Evolutionary conservation across 257 asterid genomes (phyloP), one percentile per base, ranked within the genome.

Genomic region (Petunia secreta): DNA sequence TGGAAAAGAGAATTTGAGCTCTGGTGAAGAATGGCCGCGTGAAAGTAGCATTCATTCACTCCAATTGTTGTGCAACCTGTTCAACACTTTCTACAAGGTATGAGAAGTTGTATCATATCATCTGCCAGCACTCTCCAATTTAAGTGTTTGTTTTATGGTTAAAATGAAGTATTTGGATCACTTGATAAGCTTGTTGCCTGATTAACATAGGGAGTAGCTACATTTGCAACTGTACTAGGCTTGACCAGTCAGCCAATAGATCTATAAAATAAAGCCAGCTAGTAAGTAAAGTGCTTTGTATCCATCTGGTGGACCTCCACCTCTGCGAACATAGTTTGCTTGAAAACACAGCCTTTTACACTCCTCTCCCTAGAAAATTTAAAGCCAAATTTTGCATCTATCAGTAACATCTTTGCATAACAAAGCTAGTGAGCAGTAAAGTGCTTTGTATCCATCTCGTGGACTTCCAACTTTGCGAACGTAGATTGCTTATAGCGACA

Each of bases 61-160:
- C 53, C 98, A 96, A 89, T 81, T 96, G 87, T 80, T 96, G 63
- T 96, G 99, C 90, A 94, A 96, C 84, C 99, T 96, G 77, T 96
- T 96, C 88, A 96, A 94, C 90, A 91, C 95, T 36, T 96, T 96
- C 82, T 96, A 96, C 96, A 92, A 96, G 99, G 99, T 96, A 90
- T 66, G 73, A 53, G 63, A 15, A 37, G n/a, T 2, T 69, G 59
- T 41, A 69, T 69, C 41, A 25, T 69, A 46, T 69, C 15, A 40
- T 69, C 9, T 69, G 58, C 59, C 25, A 69, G 59, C 59, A 10
- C 46, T 46, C 76, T 16, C 59, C 41, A 9, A 16, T 46, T 69
- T 69, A 13, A 39, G 46, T 69, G 58, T 69, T 46, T 69, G 76
- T 41, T 69, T 25, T 25, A 46, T 69, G 55, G 59, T 69, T 25